Base-by-base conservation (phyloP, 345 rosid genomes). In the Hibiscus syriacus region DNA sequence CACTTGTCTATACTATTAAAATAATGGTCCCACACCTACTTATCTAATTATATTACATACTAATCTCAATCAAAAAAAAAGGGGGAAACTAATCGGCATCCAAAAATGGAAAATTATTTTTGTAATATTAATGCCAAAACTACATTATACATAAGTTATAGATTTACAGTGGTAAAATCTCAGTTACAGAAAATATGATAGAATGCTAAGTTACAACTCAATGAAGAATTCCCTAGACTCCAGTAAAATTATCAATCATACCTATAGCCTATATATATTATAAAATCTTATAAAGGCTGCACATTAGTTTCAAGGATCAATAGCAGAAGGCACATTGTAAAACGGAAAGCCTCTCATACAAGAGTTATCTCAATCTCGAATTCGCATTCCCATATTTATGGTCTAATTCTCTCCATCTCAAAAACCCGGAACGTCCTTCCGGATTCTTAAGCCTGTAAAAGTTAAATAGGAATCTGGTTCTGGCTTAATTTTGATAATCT, bases 161-260 rank as follows among this genome's bases (percentile, higher is more conserved):
- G 57, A 80, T 76, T 74, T 72, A 76, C 80, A 76, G 10, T 2
- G 38, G 58, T 36, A 20, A 38, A 38, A 45, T n/a, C 20, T 8
- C 59, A 32, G 39, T 10, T 57, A 61, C 53, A 62, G 16, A 34
- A 29, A 22, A 20, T 45, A n/a, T 22, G 4, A 12, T 70, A 20
- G 68, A 70, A 50, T 68, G 53, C 29, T 23, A 57, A 29, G 60
- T 53, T 67, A 72, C 76, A 55, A 63, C 66, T 48, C 23, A 19
- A 43, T 20, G 62, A 39, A 58, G 66, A 77, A 62, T 64, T 55
- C 61, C 66, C 30, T 70, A 38, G n/a, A 58, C 56, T 64, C 22
- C 13, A 17, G 50, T 23, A 46, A 10, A 38, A 23, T 9, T 0
- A n/a, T 61, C 49, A 9, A 58, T 59, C 19, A 59, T n/a, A 11